A percentile compares a stretch with the other conserved stretches of the same genome.
Evolutionary conservation across 2,329 filamentous ascomycete species (phyloP).

Genomic region (Alternaria arborescens): DNA sequence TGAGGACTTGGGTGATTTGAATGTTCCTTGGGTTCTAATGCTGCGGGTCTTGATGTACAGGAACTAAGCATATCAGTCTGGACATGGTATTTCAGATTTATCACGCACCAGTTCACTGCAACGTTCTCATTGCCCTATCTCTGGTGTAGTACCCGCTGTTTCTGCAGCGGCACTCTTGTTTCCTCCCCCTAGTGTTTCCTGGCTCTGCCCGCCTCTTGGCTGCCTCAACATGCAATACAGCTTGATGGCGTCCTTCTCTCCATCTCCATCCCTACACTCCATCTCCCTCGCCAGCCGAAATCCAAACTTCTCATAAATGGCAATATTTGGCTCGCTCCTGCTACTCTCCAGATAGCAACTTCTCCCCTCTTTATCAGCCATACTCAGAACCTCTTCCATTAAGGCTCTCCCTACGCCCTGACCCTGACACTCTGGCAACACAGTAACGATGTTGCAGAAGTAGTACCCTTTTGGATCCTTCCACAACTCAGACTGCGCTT

Average conservation of each 20-base stretch:
- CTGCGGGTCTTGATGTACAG: not conserved
- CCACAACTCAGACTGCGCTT: conserved; percentile 70
- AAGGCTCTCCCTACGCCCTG: conserved; percentile 71
- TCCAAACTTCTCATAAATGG: conserved; percentile 75
- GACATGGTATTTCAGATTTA: not conserved
- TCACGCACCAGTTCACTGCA: not conserved
- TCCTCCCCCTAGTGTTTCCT: not conserved
- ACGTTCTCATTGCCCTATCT: not conserved
- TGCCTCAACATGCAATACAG: conserved; percentile 58
- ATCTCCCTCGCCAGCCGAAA: conserved; percentile 72
- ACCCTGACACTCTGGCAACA: conserved; percentile 70
- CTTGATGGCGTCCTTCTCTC: conserved; percentile 53
- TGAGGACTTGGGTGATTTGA: conserved; percentile 11
- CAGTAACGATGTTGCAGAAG: conserved; percentile 79
- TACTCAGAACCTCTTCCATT: conserved; percentile 69
- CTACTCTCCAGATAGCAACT: conserved; percentile 77
- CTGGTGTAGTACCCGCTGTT: not conserved
- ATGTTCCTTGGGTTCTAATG: not conserved
- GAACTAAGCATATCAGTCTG: not conserved
- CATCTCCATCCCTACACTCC: conserved; percentile 70
- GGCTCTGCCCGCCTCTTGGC: conserved; percentile 26
- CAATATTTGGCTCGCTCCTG: conserved; percentile 71
- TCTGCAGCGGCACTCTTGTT: not conserved
- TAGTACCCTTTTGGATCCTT: conserved; percentile 73
- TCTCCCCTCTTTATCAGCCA: conserved; percentile 70